Conservation (phyloP, 2,329 filamentous ascomycete genomes). For the Aspergillus arachidicola region DNA sequence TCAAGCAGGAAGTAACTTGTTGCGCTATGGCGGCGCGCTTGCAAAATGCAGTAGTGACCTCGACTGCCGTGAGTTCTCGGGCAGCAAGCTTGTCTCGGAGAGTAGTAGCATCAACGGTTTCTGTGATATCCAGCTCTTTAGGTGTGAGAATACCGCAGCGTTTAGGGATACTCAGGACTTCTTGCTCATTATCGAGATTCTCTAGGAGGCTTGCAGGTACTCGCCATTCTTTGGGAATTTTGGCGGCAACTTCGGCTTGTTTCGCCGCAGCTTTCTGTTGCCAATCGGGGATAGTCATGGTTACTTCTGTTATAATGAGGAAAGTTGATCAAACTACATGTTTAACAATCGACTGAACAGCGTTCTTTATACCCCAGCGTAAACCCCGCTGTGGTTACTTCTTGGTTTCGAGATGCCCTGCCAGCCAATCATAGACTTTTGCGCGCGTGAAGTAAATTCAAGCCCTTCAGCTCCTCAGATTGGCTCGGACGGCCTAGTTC, state of each 20-base stretch:
- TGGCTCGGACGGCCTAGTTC: too few species aligned
- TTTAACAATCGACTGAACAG: background rate
- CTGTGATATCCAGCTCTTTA: conserved; percentile 1
- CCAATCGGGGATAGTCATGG: conserved; percentile 15
- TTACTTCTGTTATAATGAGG: background rate
- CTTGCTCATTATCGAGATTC: background rate
- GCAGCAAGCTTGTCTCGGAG: conserved; percentile 4
- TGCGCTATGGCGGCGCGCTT: conserved; percentile 41
- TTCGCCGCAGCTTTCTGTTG: conserved; percentile 23
- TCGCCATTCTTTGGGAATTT: conserved; percentile 36
- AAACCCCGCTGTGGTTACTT: too few species aligned
- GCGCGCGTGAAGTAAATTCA: too few species aligned
- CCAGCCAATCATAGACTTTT: too few species aligned
- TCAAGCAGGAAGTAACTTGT: conserved; percentile 33
- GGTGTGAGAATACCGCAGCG: background rate
- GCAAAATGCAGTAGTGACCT: conserved; percentile 35
- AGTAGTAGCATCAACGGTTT: background rate
- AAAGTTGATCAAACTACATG: background rate
- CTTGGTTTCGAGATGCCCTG: too few species aligned
- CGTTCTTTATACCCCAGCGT: background rate
- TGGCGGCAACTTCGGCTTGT: conserved; percentile 26
- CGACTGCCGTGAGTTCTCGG: conserved; percentile 11
- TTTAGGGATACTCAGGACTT: background rate
- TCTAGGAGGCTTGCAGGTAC: conserved; percentile 11
- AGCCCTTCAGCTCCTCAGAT: too few species aligned